These are phyloP conservation scores for Filobasidium wieringae DNA, from an alignment of 768 basidiomycete genomes.

Conservation along the genomic window DNA sequence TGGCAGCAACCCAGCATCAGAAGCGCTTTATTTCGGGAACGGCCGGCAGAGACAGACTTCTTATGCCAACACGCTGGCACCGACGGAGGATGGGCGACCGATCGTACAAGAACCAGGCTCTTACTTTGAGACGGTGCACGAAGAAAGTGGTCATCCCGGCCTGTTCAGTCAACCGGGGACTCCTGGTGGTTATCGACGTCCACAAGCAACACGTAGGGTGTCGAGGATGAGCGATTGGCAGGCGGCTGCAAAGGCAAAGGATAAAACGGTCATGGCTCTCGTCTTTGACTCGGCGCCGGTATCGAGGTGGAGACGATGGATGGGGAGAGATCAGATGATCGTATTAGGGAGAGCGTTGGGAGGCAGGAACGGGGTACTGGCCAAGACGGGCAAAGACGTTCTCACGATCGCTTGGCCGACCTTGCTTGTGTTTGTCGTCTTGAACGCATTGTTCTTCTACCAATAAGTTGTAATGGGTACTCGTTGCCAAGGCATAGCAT, in stretches of 20 bases:
- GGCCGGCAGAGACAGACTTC: constrained; percentile 21
- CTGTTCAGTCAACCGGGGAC: not conserved
- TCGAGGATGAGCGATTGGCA: constrained; percentile 23
- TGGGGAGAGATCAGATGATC: constrained; percentile 10
- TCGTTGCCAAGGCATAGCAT: not conserved
- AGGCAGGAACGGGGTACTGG: constrained; percentile 27
- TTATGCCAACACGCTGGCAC: constrained; percentile 21
- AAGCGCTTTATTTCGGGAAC: not conserved
- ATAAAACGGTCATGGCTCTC: constrained; percentile 23
- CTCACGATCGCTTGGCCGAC: constrained; percentile 31
- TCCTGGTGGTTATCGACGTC: not conserved
- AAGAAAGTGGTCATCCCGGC: no score
- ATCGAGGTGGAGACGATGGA: constrained; percentile 7
- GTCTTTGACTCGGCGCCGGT: constrained; percentile 11
- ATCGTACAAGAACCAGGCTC: constrained; percentile 6
- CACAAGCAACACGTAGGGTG: constrained; percentile 5
- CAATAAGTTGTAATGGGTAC: not conserved
- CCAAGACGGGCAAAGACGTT: constrained; percentile 25
- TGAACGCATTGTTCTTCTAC: constrained; percentile 32
- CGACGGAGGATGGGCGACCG: not conserved
- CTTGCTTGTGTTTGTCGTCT: constrained; percentile 27
- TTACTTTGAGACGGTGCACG: constrained; percentile 25
- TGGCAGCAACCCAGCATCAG: not conserved
- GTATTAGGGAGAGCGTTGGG: constrained; percentile 24
- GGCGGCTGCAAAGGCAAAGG: constrained; percentile 28